Conservation (phyloP, 768 basidiomycete species). For the Nidularia pulvinata region DNA sequence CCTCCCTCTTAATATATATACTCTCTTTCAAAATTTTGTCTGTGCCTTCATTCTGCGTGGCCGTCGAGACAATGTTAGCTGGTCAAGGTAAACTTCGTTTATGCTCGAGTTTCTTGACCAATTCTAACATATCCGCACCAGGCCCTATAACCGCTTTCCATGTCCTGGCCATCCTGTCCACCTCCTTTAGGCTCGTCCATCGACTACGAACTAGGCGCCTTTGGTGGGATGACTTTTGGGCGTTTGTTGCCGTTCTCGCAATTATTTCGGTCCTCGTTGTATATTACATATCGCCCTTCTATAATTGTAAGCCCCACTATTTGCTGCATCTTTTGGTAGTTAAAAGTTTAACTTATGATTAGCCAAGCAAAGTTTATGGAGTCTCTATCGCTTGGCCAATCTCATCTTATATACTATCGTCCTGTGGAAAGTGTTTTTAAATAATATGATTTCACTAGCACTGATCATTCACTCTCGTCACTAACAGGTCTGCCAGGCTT, state of each 20-base stretch:
- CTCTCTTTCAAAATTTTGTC: too few relatives aligned
- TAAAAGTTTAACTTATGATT: too few relatives aligned
- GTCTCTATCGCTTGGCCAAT: too few relatives aligned
- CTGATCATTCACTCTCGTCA: too few relatives aligned
- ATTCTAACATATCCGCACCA: background rate
- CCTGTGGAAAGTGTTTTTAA: conserved; percentile 5
- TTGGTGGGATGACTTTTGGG: conserved; percentile 28
- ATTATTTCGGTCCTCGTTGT: background rate
- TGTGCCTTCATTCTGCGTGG: too few relatives aligned
- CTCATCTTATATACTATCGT: conserved; percentile 5
- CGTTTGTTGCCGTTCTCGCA: conserved; percentile 7
- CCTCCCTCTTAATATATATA: too few relatives aligned
- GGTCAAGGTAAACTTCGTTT: too few relatives aligned
- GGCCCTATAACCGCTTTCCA: conserved; percentile 3
- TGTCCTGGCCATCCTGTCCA: conserved; percentile 12
- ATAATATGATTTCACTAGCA: background rate
- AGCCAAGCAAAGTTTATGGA: too few relatives aligned
- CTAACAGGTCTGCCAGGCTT: conserved; percentile 9
- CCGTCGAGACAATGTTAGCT: too few relatives aligned
- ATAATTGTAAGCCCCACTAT: too few relatives aligned
- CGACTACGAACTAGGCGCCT: conserved; percentile 15
- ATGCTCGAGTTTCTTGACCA: too few relatives aligned
- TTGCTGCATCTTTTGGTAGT: too few relatives aligned
- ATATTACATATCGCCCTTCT: background rate
- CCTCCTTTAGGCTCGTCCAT: conserved; percentile 15